phyloP scores from a whole-genome alignment of 73 alveolate species.

The Symbiodinium pilosum region DNA sequence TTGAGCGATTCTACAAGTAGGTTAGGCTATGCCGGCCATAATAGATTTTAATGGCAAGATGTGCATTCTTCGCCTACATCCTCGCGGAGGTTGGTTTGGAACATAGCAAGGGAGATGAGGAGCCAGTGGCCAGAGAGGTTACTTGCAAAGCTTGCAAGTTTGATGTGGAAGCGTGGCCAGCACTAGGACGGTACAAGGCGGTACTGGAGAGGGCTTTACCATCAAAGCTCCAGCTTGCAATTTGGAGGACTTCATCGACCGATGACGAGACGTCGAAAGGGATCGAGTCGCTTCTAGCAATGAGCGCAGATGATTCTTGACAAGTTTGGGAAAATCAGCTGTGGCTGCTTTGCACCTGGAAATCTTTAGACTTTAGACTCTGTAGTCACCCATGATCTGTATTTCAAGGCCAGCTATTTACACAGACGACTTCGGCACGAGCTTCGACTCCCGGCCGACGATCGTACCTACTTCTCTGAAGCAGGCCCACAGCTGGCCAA shows the following conservation, averaged over 20 bases:
- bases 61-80: no score
- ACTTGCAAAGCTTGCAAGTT: no score
- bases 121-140: no score
- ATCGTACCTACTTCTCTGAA: constrained; percentile 22
- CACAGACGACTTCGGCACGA: constrained; percentile 86
- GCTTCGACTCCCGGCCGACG: constrained; percentile 47
- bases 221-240: no score
- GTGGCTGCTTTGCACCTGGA: neutral
- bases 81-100: no score
- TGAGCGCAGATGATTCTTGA: constrained; percentile 38
- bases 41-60: no score
- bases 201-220: no score
- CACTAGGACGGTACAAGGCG: no score
- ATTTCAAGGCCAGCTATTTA: constrained; percentile 17
- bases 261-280: neutral
- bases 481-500: constrained; percentile 58
- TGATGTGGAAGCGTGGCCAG: no score
- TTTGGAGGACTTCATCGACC: neutral
- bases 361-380: neutral
- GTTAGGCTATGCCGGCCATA: no score
- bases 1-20: no score
- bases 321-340: neutral
- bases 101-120: no score
- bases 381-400: neutral
- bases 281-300: constrained; percentile 43